Evolutionary conservation across 768 basidiomycete genomes (phyloP).

Genomic region (Omphalotus guepiniiformis): DNA sequence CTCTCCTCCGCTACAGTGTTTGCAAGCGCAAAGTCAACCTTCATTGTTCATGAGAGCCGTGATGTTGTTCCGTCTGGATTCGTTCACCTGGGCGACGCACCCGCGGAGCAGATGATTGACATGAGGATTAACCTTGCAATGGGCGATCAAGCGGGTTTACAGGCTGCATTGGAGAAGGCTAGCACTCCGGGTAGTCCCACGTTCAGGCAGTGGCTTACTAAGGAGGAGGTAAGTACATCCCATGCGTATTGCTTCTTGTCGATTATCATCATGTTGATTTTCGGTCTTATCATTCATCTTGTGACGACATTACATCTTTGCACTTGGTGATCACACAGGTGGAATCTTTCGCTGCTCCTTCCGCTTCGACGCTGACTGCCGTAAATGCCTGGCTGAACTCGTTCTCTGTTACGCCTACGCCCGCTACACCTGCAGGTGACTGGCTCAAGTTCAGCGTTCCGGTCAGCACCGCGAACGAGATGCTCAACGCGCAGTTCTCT

Average conservation of each 20-base stretch:
- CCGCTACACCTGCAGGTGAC: conserved; percentile 25
- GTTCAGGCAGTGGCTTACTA: conserved; percentile 29
- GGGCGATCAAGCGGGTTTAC: conserved; percentile 26
- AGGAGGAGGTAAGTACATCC: conserved; percentile 22
- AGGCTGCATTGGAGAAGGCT: conserved; percentile 26
- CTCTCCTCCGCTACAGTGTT: neutral
- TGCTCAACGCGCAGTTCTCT: conserved; percentile 32
- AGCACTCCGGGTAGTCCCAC: conserved; percentile 24
- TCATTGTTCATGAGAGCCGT: conserved; percentile 19
- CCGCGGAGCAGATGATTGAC: conserved; percentile 18
- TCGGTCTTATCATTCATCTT: too few relatives aligned
- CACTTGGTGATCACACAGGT: conserved; percentile 9
- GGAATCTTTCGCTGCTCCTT: conserved; percentile 15
- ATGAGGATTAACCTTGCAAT: conserved; percentile 30
- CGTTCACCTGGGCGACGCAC: conserved; percentile 16
- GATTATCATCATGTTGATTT: neutral
- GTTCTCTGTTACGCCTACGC: conserved; percentile 15
- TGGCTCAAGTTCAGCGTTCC: conserved; percentile 30
- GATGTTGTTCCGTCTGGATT: conserved; percentile 21
- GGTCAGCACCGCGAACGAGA: conserved; percentile 29
- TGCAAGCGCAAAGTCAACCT: neutral
- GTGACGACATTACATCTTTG: too few relatives aligned
- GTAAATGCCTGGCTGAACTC: conserved; percentile 36
- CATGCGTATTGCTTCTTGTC: neutral
- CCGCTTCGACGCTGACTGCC: conserved; percentile 20